Evolutionary conservation across 2,329 filamentous ascomycete species (phyloP).

Genomic region (Fusarium compactum): DNA sequence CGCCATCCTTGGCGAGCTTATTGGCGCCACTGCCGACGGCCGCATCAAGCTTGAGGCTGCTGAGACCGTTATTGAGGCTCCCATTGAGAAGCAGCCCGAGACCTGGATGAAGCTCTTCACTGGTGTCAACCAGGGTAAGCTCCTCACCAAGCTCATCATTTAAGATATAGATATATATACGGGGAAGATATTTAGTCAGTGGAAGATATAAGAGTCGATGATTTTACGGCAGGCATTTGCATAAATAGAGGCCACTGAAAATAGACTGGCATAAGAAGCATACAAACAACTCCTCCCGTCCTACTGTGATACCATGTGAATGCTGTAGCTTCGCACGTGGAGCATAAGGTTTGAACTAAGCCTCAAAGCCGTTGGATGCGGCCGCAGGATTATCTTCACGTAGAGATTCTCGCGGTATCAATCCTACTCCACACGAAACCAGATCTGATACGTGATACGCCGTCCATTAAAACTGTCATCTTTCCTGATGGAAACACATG

Average conservation of each 20-base stretch:
- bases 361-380: not conserved
- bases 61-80: conserved; percentile 46
- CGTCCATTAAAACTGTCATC: not conserved
- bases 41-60: conserved; percentile 43
- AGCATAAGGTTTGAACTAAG: not conserved
- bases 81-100: conserved; percentile 46
- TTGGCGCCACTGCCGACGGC: conserved; percentile 46
- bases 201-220: not conserved
- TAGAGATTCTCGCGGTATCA: not conserved
- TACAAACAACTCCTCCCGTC: not conserved
- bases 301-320: not conserved
- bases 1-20: conserved; percentile 44
- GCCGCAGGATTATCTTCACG: not conserved
- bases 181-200: not conserved
- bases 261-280: not conserved
- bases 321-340: not conserved
- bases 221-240: not conserved
- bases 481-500: not conserved
- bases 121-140: conserved; percentile 48
- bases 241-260: conserved; percentile 1
- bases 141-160: conserved; percentile 46
- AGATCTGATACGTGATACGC: not conserved
- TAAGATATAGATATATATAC: conserved; percentile 2
- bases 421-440: not conserved
- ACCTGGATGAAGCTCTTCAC: conserved; percentile 47